Percentiles rank a stretch among this genome's conserved stretches.
Conservation (phyloP, 2,329 filamentous ascomycete genomes). For the Trichoderma breve region DNA sequence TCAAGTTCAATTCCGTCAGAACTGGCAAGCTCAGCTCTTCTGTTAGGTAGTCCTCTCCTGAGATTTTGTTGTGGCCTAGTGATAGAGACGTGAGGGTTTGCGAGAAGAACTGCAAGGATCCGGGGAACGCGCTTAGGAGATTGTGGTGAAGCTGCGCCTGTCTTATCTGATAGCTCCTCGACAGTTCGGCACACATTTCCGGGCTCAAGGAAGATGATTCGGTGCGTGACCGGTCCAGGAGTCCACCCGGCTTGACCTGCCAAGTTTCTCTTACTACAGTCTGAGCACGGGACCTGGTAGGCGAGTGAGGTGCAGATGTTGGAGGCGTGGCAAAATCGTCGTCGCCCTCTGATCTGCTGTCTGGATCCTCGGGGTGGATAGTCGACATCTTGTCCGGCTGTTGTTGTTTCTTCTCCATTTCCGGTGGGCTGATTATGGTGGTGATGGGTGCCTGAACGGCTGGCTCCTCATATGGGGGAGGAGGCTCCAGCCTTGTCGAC, state of each 20-base stretch:
- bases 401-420: conserved; percentile 28
- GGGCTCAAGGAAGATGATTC: conserved; percentile 60
- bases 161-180: conserved; percentile 49
- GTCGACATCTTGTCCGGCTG: background rate
- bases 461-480: conserved; percentile 42
- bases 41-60: conserved; percentile 62
- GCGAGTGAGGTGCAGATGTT: conserved; percentile 52
- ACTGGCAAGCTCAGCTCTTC: conserved; percentile 67
- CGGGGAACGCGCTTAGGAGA: conserved; percentile 66
- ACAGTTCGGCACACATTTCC: conserved; percentile 55
- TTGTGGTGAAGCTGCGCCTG: conserved; percentile 76
- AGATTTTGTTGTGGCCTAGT: conserved; percentile 71
- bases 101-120: conserved; percentile 68
- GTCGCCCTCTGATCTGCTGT: conserved; percentile 51
- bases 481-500: conserved; percentile 62
- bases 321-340: conserved; percentile 58
- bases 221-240: conserved; percentile 69
- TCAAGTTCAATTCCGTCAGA: conserved; percentile 74
- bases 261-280: conserved; percentile 50
- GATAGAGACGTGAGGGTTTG: conserved; percentile 69
- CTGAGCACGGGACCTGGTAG: conserved; percentile 47
- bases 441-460: conserved; percentile 24
- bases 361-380: conserved; percentile 38
- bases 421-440: conserved; percentile 30
- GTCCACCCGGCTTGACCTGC: conserved; percentile 57